Conservation (phyloP, 176 grass and related monocot genomes). For the Oryza rufipogon region DNA sequence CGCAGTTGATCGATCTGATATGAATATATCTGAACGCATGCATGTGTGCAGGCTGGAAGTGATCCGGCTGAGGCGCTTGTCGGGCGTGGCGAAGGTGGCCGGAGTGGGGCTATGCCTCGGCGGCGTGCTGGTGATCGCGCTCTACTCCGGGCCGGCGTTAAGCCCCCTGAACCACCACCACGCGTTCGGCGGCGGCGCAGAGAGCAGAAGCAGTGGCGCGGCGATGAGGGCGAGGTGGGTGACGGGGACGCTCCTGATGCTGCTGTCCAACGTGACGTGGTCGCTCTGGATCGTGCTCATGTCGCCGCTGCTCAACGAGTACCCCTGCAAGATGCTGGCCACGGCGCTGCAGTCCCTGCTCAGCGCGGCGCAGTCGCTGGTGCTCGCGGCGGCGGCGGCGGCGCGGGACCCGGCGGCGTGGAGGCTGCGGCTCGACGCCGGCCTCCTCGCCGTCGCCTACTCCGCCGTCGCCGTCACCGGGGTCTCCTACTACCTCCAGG, state of each 20-base stretch:
- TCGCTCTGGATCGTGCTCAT: constrained; percentile 64
- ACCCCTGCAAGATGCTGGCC: constrained; percentile 61
- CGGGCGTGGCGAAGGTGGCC: constrained; percentile 22
- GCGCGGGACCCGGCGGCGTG: constrained; percentile 40
- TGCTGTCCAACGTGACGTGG: constrained; percentile 46
- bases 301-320: constrained; percentile 62
- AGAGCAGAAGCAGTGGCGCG: background rate
- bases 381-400: constrained; percentile 42
- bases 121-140: constrained; percentile 45
- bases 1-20: too few species aligned
- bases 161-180: constrained; percentile 22
- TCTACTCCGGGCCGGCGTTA: constrained; percentile 32
- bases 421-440: constrained; percentile 51
- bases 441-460: constrained; percentile 51
- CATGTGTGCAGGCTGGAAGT: constrained; percentile 28
- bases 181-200: background rate
- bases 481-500: constrained; percentile 56
- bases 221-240: constrained; percentile 33
- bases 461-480: constrained; percentile 53
- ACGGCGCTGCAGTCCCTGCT: constrained; percentile 47
- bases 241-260: constrained; percentile 51
- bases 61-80: constrained; percentile 29
- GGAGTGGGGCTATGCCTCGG: constrained; percentile 32
- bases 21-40: too few species aligned
- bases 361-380: constrained; percentile 49